A percentile compares a stretch with the other conserved stretches of the same genome.
phyloP scores from a whole-genome alignment of 2,329 filamentous ascomycete species.

The Periconia macrospinosa region DNA sequence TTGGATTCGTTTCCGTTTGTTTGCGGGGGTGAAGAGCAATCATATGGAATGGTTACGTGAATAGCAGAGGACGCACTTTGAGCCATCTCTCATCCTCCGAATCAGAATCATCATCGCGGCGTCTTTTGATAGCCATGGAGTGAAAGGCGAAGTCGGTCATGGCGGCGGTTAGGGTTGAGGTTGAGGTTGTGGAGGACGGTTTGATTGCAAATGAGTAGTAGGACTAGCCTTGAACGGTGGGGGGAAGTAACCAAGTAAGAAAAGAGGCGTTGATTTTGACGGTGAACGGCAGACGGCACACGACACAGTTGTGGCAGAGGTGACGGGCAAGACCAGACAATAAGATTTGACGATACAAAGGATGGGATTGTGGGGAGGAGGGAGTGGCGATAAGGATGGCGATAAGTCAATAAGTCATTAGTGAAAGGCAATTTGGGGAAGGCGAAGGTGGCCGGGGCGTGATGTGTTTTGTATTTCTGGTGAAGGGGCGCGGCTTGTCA shows the following conservation, averaged over 20 bases:
- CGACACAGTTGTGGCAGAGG: neutral
- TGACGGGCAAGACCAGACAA: neutral
- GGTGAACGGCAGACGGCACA: neutral
- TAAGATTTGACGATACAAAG: too few species aligned
- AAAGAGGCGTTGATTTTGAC: slow-evolving; percentile 24
- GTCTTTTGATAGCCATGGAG: slow-evolving; percentile 31
- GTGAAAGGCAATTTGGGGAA: slow-evolving; percentile 11
- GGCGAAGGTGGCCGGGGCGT: slow-evolving; percentile 11
- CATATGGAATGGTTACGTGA: neutral
- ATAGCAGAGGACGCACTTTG: slow-evolving; percentile 25
- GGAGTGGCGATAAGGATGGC: slow-evolving; percentile 14
- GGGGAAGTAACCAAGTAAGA: neutral
- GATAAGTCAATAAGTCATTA: slow-evolving; percentile 2
- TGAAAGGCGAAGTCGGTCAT: slow-evolving; percentile 35
- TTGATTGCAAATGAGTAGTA: too few species aligned
- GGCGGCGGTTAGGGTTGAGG: slow-evolving; percentile 3
- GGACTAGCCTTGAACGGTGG: too few species aligned
- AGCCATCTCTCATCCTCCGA: slow-evolving; percentile 33
- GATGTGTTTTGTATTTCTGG: slow-evolving; percentile 31
- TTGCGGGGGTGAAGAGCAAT: neutral
- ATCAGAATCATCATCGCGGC: slow-evolving; percentile 38
- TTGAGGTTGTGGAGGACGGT: neutral
- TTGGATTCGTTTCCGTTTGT: too few species aligned
- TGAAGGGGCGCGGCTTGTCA: slow-evolving; percentile 27
- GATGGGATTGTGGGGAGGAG: neutral